Conservation (phyloP, 768 basidiomycete species). For the Lactarius evosmus region DNA sequence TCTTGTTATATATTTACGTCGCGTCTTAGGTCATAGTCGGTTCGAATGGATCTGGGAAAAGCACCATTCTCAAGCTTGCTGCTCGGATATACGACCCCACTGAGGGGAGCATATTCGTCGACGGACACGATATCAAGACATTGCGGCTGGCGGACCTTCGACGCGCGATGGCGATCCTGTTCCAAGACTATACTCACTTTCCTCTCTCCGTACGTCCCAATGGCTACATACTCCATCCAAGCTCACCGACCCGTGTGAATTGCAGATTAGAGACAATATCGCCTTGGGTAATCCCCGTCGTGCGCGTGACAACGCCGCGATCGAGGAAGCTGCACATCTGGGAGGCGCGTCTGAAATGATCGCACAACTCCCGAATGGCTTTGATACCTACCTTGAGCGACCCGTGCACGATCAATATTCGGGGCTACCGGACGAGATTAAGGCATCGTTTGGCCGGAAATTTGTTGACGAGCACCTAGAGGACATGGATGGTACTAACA, state of each 20-base stretch:
- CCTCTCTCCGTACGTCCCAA: constrained; percentile 59
- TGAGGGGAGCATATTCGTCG: constrained; percentile 65
- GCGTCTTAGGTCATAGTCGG: constrained; percentile 65
- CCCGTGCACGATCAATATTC: constrained; percentile 67
- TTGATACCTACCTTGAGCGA: constrained; percentile 68
- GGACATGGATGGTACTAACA: neutral
- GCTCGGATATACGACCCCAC: constrained; percentile 65
- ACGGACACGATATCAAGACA: constrained; percentile 58
- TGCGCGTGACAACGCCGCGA: constrained; percentile 49
- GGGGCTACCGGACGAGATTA: constrained; percentile 59
- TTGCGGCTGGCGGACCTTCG: constrained; percentile 61
- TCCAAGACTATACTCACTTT: constrained; percentile 80
- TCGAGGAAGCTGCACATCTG: constrained; percentile 61
- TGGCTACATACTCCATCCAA: neutral
- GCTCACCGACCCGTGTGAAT: neutral
- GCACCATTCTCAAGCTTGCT: constrained; percentile 73
- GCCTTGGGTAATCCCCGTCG: constrained; percentile 63
- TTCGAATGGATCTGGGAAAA: constrained; percentile 74
- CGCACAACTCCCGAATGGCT: constrained; percentile 59
- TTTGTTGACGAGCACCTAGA: constrained; percentile 33
- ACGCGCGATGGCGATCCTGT: constrained; percentile 64
- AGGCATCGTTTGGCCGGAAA: constrained; percentile 56
- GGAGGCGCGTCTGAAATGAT: constrained; percentile 70
- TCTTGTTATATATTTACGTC: neutral
- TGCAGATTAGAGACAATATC: constrained; percentile 74